Percentiles rank a stretch among this genome's conserved stretches.
These are phyloP conservation scores for Colletotrichum tamarilloi DNA, from an alignment of 2,329 filamentous ascomycete species.

Conservation along the genomic window DNA sequence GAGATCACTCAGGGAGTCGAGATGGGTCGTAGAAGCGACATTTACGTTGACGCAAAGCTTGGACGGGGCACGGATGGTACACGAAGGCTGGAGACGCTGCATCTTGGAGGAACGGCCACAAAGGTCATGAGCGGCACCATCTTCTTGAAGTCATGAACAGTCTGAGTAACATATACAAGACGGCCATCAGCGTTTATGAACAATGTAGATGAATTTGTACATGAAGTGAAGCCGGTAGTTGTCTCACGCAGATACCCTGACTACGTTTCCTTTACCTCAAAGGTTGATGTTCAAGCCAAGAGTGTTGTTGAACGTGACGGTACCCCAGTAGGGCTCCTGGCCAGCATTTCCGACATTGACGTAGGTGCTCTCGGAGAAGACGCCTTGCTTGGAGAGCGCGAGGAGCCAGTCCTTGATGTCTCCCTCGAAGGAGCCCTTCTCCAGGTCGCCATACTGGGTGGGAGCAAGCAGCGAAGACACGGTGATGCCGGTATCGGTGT, in stretches of 20 bases:
- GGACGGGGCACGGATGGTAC: background rate
- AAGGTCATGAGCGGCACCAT: slow-evolving; percentile 33
- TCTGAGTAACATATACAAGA: too few relatives aligned
- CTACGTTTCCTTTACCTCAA: background rate
- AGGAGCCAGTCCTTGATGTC: slow-evolving; percentile 55
- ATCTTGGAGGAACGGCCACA: slow-evolving; percentile 27
- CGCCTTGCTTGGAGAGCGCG: slow-evolving; percentile 48
- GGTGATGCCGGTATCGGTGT: slow-evolving; percentile 54
- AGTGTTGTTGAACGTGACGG: slow-evolving; percentile 39
- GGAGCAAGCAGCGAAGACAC: slow-evolving; percentile 49
- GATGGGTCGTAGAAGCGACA: slow-evolving; percentile 33
- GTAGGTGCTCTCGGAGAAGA: slow-evolving; percentile 49
- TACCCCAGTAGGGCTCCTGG: slow-evolving; percentile 40
- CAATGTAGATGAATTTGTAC: background rate
- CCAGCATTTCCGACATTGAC: slow-evolving; percentile 57
- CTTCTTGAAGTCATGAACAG: background rate
- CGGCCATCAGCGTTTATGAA: too few relatives aligned
- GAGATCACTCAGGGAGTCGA: slow-evolving; percentile 36
- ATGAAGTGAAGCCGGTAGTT: background rate
- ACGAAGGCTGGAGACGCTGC: slow-evolving; percentile 17
- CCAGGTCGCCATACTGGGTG: slow-evolving; percentile 44
- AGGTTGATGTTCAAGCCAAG: slow-evolving; percentile 39
- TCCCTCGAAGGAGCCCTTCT: slow-evolving; percentile 47
- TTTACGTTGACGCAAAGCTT: slow-evolving; percentile 17
- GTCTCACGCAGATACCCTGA: background rate